phyloP scores from a whole-genome alignment of 2,329 filamentous ascomycete genomes.

The Annulohypoxylon truncatum region DNA sequence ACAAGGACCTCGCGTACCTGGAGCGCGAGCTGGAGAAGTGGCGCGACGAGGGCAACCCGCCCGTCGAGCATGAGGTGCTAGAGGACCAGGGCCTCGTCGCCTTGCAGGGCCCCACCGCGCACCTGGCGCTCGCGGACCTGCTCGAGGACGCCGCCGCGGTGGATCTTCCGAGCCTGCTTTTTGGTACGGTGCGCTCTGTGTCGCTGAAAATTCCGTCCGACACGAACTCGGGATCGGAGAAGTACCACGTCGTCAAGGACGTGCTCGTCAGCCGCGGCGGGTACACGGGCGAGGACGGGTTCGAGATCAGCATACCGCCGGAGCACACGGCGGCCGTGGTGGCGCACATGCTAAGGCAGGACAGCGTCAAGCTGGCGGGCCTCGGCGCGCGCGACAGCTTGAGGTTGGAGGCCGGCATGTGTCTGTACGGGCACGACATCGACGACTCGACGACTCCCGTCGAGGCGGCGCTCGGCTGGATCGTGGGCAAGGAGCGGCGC shows the following conservation, averaged over 20 bases:
- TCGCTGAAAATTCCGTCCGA: constrained; percentile 66
- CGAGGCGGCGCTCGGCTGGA: constrained; percentile 74
- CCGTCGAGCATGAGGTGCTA: constrained; percentile 74
- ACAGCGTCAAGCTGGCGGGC: constrained; percentile 78
- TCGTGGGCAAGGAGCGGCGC: constrained; percentile 83
- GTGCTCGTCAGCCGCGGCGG: constrained; percentile 87
- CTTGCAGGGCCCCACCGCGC: constrained; percentile 85
- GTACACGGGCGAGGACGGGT: constrained; percentile 98
- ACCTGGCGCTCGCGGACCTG: constrained; percentile 67
- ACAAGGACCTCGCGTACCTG: constrained; percentile 87
- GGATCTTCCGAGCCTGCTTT: constrained; percentile 78
- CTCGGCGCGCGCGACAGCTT: constrained; percentile 92
- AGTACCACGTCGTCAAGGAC: constrained; percentile 55
- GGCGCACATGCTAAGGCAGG: constrained; percentile 74
- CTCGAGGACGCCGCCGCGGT: constrained; percentile 64
- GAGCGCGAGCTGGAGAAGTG: constrained; percentile 73
- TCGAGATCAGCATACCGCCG: constrained; percentile 89
- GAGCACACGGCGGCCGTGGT: constrained; percentile 74
- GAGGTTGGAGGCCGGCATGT: constrained; percentile 96
- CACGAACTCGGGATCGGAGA: constrained; percentile 64
- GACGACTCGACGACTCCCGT: constrained; percentile 77
- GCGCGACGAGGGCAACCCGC: constrained; percentile 64
- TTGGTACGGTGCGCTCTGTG: constrained; percentile 78
- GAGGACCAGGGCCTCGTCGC: constrained; percentile 83
- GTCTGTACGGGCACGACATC: constrained; percentile 98